phyloP scores from a whole-genome alignment of 129 eudicot genomes.

The Ambrosia trifida region DNA sequence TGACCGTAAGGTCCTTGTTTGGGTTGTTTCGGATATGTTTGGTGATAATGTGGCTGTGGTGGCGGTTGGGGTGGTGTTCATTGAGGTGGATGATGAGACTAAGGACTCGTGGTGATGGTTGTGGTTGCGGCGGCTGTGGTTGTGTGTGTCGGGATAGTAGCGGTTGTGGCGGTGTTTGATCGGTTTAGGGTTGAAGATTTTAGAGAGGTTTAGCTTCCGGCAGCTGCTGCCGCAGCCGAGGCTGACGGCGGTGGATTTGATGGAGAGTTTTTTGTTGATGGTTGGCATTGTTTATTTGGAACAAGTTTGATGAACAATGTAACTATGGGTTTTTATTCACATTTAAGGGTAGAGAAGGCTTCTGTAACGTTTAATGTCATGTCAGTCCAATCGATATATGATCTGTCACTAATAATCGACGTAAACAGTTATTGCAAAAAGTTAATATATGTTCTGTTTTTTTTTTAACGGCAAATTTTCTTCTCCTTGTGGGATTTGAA shows the following conservation, averaged over 20 bases:
- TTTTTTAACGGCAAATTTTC: no score
- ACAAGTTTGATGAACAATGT: conserved; percentile 8
- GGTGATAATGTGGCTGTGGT: conserved; percentile 34
- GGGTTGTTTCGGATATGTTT: conserved; percentile 29
- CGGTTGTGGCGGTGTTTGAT: conserved; percentile 25
- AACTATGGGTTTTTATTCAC: conserved; percentile 20
- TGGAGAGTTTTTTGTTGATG: conserved; percentile 42
- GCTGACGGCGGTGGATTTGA: conserved; percentile 45
- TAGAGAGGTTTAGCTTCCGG: conserved; percentile 53
- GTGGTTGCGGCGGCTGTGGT: conserved; percentile 23
- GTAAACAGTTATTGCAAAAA: no score
- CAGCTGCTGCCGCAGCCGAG: conserved; percentile 70
- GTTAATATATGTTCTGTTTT: no score
- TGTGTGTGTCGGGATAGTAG: conserved; percentile 20
- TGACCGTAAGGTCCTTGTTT: conserved; percentile 36
- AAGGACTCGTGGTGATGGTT: conserved; percentile 7
- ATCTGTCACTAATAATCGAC: background rate
- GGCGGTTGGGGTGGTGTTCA: conserved; percentile 36
- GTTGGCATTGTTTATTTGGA: conserved; percentile 42
- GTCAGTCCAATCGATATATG: conserved; percentile 26
- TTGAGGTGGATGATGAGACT: conserved; percentile 39
- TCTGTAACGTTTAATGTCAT: conserved; percentile 23
- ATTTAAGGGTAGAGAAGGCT: no score
- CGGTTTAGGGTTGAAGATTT: conserved; percentile 53
- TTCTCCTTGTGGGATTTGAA: no score